Percentiles rank a stretch among this genome's conserved stretches.
Evolutionary conservation across 2,329 filamentous ascomycete genomes (phyloP).

Genomic region (Penicillium paneum): DNA sequence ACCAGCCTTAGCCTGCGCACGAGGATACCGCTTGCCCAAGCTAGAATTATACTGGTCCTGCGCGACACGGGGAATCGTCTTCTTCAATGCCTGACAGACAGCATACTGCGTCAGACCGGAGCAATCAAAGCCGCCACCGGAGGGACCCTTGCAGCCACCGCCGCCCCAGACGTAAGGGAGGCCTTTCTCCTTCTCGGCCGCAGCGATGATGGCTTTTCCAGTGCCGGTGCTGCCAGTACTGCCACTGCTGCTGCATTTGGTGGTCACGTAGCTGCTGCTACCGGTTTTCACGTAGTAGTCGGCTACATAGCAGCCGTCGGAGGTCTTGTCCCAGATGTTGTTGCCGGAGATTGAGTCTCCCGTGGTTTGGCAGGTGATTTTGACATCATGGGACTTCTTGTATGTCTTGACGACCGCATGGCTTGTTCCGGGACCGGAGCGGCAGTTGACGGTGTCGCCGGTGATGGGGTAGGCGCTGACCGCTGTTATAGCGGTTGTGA

Average conservation of each 20-base stretch:
- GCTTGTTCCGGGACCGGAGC: conserved; percentile 20
- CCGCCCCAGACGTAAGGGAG: conserved; percentile 28
- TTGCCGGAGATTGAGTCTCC: conserved; percentile 18
- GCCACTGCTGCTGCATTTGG: conserved; percentile 10
- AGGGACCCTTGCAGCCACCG: conserved; percentile 23
- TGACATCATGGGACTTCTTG: conserved; percentile 10
- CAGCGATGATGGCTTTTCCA: conserved; percentile 20
- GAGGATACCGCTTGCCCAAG: conserved; percentile 18
- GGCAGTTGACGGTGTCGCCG: conserved; percentile 20
- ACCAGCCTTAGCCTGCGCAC: conserved; percentile 22
- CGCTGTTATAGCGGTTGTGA: conserved; percentile 7
- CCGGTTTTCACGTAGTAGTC: conserved; percentile 30
- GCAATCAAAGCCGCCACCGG: conserved; percentile 26
- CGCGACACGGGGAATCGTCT: conserved; percentile 24
- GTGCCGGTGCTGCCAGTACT: conserved; percentile 3
- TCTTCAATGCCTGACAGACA: conserved; percentile 20
- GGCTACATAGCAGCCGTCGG: conserved; percentile 26
- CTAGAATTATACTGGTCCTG: conserved; percentile 24
- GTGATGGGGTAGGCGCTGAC: conserved; percentile 21
- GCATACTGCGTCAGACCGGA: conserved; percentile 28
- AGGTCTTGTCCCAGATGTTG: conserved; percentile 25
- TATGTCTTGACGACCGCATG: conserved; percentile 15
- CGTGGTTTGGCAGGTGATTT: conserved; percentile 15
- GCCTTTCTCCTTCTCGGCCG: conserved; percentile 22
- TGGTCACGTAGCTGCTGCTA: conserved; percentile 12